Percentiles rank a stretch among this genome's conserved stretches.
phyloP scores from a whole-genome alignment of 2,329 filamentous ascomycete genomes.

The Acephala macrosclerotiorum region DNA sequence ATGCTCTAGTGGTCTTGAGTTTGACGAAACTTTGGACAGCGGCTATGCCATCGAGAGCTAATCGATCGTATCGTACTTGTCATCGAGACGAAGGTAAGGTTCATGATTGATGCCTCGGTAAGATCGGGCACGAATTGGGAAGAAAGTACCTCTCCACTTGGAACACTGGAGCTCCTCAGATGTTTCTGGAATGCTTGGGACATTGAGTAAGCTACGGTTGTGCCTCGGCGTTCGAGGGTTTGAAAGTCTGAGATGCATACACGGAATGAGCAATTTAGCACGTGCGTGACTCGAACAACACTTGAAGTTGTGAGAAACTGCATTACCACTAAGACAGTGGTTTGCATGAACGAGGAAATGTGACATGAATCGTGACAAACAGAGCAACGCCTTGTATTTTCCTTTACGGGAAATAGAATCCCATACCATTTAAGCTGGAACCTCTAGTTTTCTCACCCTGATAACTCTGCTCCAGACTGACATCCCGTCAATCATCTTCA shows the following conservation, averaged over 20 bases:
- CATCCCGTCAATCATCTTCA: background rate
- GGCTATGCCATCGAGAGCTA: conserved; percentile 2
- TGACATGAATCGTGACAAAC: background rate
- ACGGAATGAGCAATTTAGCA: background rate
- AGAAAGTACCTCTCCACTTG: background rate
- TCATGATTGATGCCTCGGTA: background rate
- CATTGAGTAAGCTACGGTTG: background rate
- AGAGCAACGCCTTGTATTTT: conserved; percentile 8
- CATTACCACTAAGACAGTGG: background rate
- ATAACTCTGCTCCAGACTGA: background rate
- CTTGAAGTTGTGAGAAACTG: background rate
- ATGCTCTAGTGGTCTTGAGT: background rate
- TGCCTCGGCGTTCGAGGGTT: background rate
- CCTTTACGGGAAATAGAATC: background rate
- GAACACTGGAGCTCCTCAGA: background rate
- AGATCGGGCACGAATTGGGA: background rate
- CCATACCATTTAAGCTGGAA: conserved; percentile 3
- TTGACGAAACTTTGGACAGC: background rate
- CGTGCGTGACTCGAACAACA: background rate
- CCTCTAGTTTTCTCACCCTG: background rate
- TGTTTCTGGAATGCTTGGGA: background rate
- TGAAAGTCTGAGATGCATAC: background rate
- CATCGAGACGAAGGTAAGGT: background rate
- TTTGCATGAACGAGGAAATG: background rate
- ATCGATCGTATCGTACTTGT: background rate